phyloP scores from a whole-genome alignment of 2,329 filamentous ascomycete species.

The Fusarium circinatum region DNA sequence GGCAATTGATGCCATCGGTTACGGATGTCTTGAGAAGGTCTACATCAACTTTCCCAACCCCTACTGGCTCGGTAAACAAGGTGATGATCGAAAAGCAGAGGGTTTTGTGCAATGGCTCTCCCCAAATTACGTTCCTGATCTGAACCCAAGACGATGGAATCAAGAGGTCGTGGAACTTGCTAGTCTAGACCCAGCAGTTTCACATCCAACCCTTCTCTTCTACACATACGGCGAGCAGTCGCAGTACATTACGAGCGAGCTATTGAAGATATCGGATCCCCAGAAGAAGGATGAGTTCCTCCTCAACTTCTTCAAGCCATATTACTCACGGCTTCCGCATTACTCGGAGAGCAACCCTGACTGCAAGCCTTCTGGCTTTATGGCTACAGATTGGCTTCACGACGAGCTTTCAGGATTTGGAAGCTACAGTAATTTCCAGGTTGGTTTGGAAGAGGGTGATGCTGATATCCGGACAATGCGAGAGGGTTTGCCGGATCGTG shows the following conservation, averaged over 20 bases:
- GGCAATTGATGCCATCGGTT: constrained; percentile 73
- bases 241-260: constrained; percentile 59
- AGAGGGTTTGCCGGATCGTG: constrained; percentile 70
- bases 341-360: constrained; percentile 64
- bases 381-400: constrained; percentile 81
- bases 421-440: constrained; percentile 86
- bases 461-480: constrained; percentile 75
- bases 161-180: constrained; percentile 83
- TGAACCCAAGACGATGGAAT: constrained; percentile 74
- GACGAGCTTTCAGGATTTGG: constrained; percentile 85
- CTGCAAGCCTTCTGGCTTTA: constrained; percentile 70
- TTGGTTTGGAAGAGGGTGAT: constrained; percentile 76
- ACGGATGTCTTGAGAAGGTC: constrained; percentile 78
- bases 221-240: constrained; percentile 77
- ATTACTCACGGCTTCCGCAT: constrained; percentile 78
- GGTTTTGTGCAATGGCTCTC: constrained; percentile 82
- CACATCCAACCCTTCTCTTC: constrained; percentile 87
- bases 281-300: constrained; percentile 65
- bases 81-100: constrained; percentile 57
- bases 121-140: constrained; percentile 71
- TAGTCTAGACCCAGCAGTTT: constrained; percentile 64
- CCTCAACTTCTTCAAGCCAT: constrained; percentile 77
- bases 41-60: constrained; percentile 77
- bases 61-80: constrained; percentile 72
- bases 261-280: constrained; percentile 55